Percentiles rank a stretch among this genome's conserved stretches.
Evolutionary conservation across 1,139 yeast genomes (phyloP).

Genomic region (Suhomyces anneliseae): DNA sequence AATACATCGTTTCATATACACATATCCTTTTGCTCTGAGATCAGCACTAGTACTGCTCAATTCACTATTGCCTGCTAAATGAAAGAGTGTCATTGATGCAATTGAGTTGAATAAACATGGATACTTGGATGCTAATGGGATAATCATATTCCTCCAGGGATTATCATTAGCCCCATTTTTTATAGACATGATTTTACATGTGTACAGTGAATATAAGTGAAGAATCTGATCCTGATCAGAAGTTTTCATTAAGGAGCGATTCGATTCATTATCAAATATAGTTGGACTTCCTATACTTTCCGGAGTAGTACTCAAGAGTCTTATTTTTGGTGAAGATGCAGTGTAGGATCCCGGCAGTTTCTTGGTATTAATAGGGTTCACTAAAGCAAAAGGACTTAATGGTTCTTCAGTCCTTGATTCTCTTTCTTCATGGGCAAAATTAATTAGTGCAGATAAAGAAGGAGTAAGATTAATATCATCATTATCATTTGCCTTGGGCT

Average conservation of each 20-base stretch:
- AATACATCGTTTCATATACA: conserved; percentile 61
- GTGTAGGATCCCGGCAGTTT: background rate
- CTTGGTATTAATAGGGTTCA: background rate
- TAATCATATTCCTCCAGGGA: conserved; percentile 62
- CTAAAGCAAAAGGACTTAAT: conserved; percentile 34
- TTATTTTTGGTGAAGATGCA: conserved; percentile 1
- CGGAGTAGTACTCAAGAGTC: conserved; percentile 1
- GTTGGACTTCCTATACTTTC: conserved; percentile 2
- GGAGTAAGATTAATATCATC: conserved; percentile 36
- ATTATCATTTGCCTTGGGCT: background rate
- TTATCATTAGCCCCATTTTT: conserved; percentile 64
- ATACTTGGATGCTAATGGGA: conserved; percentile 55
- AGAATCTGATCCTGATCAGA: conserved; percentile 40
- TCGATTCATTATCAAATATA: conserved; percentile 10
- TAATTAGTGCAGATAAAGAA: conserved; percentile 44
- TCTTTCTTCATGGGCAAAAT: conserved; percentile 29
- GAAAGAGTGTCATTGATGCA: conserved; percentile 66
- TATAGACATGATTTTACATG: conserved; percentile 63
- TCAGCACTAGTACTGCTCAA: conserved; percentile 38
- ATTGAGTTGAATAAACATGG: conserved; percentile 61
- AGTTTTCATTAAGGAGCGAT: conserved; percentile 18
- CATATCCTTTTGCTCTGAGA: conserved; percentile 50
- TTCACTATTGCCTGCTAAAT: conserved; percentile 47
- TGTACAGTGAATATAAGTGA: conserved; percentile 42
- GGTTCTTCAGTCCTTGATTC: conserved; percentile 23